Conservation (phyloP, 2,329 filamentous ascomycete genomes). For the Neoscytalidium dimidiatum region DNA sequence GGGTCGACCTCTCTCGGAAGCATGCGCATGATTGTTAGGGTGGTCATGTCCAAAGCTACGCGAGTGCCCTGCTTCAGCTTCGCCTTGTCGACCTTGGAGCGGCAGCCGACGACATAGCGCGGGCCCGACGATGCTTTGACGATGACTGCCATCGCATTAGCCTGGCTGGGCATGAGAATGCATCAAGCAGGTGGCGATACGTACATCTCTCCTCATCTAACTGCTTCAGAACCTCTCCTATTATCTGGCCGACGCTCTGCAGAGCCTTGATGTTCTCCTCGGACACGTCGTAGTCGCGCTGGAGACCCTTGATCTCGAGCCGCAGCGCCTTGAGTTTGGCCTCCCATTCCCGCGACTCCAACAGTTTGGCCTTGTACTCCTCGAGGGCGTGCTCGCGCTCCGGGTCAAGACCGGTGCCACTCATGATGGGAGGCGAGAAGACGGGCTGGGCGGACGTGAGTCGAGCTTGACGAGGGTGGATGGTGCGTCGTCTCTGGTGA, state of each 20-base stretch:
- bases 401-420: slow-evolving; percentile 42
- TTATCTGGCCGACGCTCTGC: slow-evolving; percentile 98
- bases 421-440: slow-evolving; percentile 30
- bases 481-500: slow-evolving; percentile 3
- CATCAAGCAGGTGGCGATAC: slow-evolving; percentile 37
- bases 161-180: background rate
- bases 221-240: slow-evolving; percentile 98
- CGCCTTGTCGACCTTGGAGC: slow-evolving; percentile 95
- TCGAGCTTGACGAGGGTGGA: background rate
- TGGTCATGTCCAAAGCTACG: slow-evolving; percentile 98
- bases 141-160: slow-evolving; percentile 68
- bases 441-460: slow-evolving; percentile 3
- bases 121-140: slow-evolving; percentile 97
- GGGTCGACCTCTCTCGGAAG: slow-evolving; percentile 97
- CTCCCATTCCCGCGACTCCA: slow-evolving; percentile 98
- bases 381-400: slow-evolving; percentile 55
- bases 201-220: slow-evolving; percentile 97
- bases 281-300: slow-evolving; percentile 93
- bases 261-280: slow-evolving; percentile 99
- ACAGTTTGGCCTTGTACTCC: slow-evolving; percentile 56
- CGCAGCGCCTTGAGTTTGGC: slow-evolving; percentile 93
- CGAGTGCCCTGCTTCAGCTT: slow-evolving; percentile 98
- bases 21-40: slow-evolving; percentile 99
- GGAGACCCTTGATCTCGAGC: slow-evolving; percentile 91
- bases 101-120: slow-evolving; percentile 96